Base-by-base conservation (phyloP, 2,329 filamentous ascomycete species). In the Colletotrichum musae region DNA sequence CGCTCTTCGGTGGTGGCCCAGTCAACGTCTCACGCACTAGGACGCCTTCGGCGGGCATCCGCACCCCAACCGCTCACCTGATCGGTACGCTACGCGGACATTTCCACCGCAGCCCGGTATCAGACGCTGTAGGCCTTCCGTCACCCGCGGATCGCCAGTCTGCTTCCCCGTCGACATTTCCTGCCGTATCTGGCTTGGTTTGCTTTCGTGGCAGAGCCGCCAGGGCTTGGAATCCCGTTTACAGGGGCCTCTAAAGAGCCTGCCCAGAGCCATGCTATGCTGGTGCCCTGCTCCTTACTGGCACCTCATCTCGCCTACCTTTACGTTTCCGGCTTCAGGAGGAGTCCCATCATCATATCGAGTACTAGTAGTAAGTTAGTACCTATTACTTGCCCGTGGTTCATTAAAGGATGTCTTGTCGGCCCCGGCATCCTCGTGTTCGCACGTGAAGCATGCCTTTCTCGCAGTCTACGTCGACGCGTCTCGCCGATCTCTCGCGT, bases 341-440 rank as follows among this genome's bases (percentile, higher is more conserved):
- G 21, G 21, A 24, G 21, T 24, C 21, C 21, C 21, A 4, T 24
- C 21, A 24, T 24, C 21, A 24, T 24, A 24, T 4, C 21, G 21
- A 24, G 21, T 24, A 24, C 21, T 24, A 24, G 2, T 24, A 24
- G 21, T 18, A 18, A 18, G 18, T 18, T 18, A 18, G 18, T 18
- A 18, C 18, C 18, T 18, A 18, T 18, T 24, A 24, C 16, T 48
- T 7, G 36, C 36, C 13, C 36, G 36, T 18, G 15, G 45, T 13
- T 48, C 16, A n/a, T 48, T 48, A 16, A 36, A 26, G 28, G 15
- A 28, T 58, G 53, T 54, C 51, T 43, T 59, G 61, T 54, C 54
- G 6, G 61, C 48, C 61, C 66, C 62, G 47, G 62, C 62, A 60
- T 66, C 13, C 51, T 66, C 43, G 56, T 39, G 56, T 47, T 66